A percentile compares a stretch with the other conserved stretches of the same genome.
Conservation (phyloP, 2,329 filamentous ascomycete species). For the Pseudocercospora crystallina region DNA sequence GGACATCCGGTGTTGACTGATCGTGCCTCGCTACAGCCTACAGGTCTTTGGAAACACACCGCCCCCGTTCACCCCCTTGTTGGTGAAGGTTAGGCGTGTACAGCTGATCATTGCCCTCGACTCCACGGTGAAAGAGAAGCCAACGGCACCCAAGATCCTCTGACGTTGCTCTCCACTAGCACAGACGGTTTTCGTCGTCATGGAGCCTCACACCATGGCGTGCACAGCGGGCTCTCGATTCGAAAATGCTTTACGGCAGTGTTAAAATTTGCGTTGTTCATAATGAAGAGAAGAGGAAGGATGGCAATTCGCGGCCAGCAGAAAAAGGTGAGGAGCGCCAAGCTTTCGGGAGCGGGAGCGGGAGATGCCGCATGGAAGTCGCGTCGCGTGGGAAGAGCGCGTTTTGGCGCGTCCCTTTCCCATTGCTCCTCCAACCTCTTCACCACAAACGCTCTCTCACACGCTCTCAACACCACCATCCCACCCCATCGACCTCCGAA, state of each 20-base stretch:
- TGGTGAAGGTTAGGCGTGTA: conserved; percentile 23
- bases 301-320: background rate
- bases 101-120: conserved; percentile 41
- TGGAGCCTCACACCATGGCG: conserved; percentile 37
- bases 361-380: background rate
- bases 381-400: conserved; percentile 5
- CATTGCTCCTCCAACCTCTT: background rate
- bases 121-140: conserved; percentile 34
- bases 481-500: too few relatives aligned
- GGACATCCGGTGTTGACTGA: too few relatives aligned
- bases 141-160: conserved; percentile 42
- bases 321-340: conserved; percentile 10
- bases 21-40: too few relatives aligned
- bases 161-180: conserved; percentile 38
- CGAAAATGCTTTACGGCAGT: conserved; percentile 43
- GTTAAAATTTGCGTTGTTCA: conserved; percentile 41
- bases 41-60: too few relatives aligned
- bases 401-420: conserved; percentile 1
- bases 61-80: too few relatives aligned
- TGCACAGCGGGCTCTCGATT: conserved; percentile 37
- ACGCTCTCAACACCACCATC: too few relatives aligned
- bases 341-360: background rate
- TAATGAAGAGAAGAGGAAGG: conserved; percentile 26
- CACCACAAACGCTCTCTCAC: too few relatives aligned
- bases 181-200: conserved; percentile 43